Base-by-base conservation (phyloP, 2,329 filamentous ascomycete species). In the Cladosporium sp. region DNA sequence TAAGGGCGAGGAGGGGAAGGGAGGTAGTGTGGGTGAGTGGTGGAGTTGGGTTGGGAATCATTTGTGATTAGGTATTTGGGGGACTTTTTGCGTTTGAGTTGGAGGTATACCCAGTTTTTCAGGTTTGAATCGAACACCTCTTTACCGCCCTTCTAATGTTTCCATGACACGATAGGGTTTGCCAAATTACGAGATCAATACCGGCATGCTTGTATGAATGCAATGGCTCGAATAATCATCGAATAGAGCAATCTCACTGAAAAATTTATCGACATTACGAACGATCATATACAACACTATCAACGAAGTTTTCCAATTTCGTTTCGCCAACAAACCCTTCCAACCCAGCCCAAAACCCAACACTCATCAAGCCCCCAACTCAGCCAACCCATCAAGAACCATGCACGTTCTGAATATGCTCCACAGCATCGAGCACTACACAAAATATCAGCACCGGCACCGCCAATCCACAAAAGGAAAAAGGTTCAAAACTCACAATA, bases 11-110 rank as follows among this genome's bases (percentile, higher is more conserved):
- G 83, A 79, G 8, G 53, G 83, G n/a, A 85, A 84, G 20, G 83
- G 78, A 8, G 53, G 83, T n/a, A 85, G 84, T 18, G 82, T 89
- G 27, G 83, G 86, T 50, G 84, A 81, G 67, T 96, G 92, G 91
- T 95, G 90, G 81, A 80, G 80, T 61, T 97, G 92, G 92, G 84
- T 97, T 63, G 88, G 84, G 2, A 78, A 48, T 6, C 39, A 40
- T 18, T 22, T 48, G 45, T 48, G 36, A 48, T 32, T 40, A 27
- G 22, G 22, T 27, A 9, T 5, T 27, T 4, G 22, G 9, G 4
- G 22, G 22, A 27, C 9, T 27, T 9, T 27, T 27, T n/a, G n/a
- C n/a, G n/a, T n/a, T n/a, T n/a, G n/a, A n/a, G n/a, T n/a, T n/a
- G n/a, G n/a, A n/a, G n/a, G n/a, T n/a, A n/a, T n/a, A n/a, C n/a